Conservation (phyloP, 2,329 filamentous ascomycete genomes). For the Apiospora aurea region DNA sequence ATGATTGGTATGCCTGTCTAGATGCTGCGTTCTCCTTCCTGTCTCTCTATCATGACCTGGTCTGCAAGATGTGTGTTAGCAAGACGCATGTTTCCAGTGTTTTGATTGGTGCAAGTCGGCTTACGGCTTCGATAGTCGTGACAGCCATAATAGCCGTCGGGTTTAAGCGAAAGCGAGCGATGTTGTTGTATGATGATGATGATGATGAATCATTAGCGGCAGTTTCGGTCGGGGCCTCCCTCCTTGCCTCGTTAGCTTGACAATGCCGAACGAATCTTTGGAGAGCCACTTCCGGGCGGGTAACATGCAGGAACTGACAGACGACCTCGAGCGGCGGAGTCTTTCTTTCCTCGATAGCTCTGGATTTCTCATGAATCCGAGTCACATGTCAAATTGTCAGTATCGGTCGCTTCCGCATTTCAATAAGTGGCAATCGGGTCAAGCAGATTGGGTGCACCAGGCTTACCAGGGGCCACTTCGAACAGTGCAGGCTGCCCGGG, state of each 20-base stretch:
- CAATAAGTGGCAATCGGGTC: not conserved
- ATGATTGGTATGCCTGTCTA: not conserved
- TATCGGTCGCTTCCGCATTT: not conserved
- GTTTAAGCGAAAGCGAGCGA: not conserved
- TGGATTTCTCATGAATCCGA: not conserved
- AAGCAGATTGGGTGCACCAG: not conserved
- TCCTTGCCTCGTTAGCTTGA: too few relatives aligned
- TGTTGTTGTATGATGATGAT: too few relatives aligned
- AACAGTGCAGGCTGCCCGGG: too few relatives aligned
- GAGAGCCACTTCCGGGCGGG: not conserved
- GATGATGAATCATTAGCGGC: conserved; percentile 13
- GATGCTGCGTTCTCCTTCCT: not conserved
- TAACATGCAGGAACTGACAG: not conserved
- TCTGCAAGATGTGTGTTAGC: not conserved
- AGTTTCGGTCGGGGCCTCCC: not conserved
- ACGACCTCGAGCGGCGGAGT: not conserved
- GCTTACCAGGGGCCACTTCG: not conserved
- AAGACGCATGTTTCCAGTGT: not conserved
- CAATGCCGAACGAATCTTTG: not conserved
- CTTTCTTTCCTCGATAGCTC: not conserved
- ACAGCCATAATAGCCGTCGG: not conserved
- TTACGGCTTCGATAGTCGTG: not conserved
- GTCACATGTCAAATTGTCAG: not conserved
- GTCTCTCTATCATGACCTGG: not conserved
- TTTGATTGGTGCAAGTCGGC: conserved; percentile 2